Conservation (phyloP, 345 rosid species). For the Ricinus communis region DNA sequence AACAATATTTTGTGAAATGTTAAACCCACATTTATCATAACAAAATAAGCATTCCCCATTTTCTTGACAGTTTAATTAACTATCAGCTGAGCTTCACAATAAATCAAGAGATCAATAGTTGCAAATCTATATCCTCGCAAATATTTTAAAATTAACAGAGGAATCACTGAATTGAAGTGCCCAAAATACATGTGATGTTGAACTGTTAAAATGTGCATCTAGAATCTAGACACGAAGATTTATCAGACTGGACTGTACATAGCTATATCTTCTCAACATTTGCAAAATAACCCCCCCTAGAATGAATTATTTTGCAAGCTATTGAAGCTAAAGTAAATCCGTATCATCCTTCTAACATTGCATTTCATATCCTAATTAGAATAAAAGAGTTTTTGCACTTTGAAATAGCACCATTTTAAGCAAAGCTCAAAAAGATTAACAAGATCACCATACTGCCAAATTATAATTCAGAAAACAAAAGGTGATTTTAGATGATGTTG, state of each 20-base stretch:
- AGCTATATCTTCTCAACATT: no score
- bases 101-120: background rate
- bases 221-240: no score
- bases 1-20: background rate
- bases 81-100: background rate
- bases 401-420: background rate
- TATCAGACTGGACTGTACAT: no score
- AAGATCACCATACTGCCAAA: background rate
- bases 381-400: background rate
- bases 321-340: background rate
- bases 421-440: background rate
- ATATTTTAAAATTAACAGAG: background rate
- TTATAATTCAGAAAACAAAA: background rate
- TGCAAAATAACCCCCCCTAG: no score
- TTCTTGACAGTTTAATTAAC: background rate
- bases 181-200: background rate
- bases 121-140: background rate
- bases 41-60: background rate
- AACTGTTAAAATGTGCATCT: no score
- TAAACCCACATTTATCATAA: background rate
- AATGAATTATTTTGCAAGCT: background rate
- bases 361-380: background rate
- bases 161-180: background rate
- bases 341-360: background rate
- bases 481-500: background rate